Evolutionary conservation across 371 early-diverging fungal species (phyloP), one percentile per base, ranked within the genome.

Genomic region (Batkoa obscura): DNA sequence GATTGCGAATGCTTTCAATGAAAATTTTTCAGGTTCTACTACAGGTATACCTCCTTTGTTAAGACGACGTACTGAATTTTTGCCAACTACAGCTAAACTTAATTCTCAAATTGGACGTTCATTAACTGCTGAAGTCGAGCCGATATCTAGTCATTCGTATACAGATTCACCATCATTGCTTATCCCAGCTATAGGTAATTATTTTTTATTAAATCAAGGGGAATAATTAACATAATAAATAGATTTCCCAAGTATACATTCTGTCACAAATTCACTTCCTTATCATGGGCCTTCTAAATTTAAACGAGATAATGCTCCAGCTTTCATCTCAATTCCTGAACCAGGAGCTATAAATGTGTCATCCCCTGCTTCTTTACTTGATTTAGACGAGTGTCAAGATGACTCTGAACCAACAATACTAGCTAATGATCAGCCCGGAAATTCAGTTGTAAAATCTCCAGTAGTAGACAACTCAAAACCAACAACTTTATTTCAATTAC

Each of bases 71-170:
- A 17, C 58, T 33, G 23, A 23, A 53, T 54, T 55, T 30, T 37
- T 57, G 36, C 45, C 58, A 58, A 41, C 35, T 51, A 5, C 59
- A 55, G 12, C 50, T 50, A 37, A 56, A 58, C 43, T 52, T 47
- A 4, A 53, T 4, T 45, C 45, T 15, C 45, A 23, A 13, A 23
- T 45, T 15, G 15, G 12, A 6, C 15, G 45, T 13, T 13, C 15
- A 15, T 13, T 23, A 13, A 15, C 23, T 23, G 4, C 5, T 23
- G 45, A 45, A 15, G 12, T 23, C 23, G 15, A 13, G 5, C 45
- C 45, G 4, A 45, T 45, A 38, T 4, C 50, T 57, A 39, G 46
- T 54, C 34, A 57, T 55, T 32, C 60, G 50, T 39, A 48, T 34
- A 32, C 50, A 8, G 31, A 31, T 15, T 35, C 50, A 23, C 23